Evolutionary conservation across 306 rosid genomes (phyloP), one percentile per base, ranked within the genome.

Genomic region (Cotoneaster glaucophyllus): DNA sequence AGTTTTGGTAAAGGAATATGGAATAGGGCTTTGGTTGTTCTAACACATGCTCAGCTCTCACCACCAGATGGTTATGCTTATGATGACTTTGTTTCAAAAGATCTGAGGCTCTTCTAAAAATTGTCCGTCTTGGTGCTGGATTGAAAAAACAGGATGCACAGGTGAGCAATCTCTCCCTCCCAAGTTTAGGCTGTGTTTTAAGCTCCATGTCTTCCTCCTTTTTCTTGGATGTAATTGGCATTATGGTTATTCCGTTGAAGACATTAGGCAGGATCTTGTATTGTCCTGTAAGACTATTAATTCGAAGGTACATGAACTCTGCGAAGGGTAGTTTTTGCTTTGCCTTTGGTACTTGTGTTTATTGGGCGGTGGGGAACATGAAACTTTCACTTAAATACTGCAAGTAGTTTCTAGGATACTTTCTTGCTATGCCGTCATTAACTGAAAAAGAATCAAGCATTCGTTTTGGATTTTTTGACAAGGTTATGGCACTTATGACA

Each of bases 41-140:
- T 95, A 41, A 92, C 97, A 66, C 97, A 95, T 73, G 97, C 93
- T 63, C 97, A 92, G 85, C 88, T 92, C 77, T 89, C 97, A 48
- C 97, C 99, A 63, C 97, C 96, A 4, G 99, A 95, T 88, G 97
- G 89, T 67, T 76, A 92, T 78, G 87, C 96, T 52, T 95, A 95
- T 65, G 97, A 90, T 2, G 97, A 92, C 37, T 95, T 95, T 86
- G 79, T 80, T 78, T 85, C 14, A 87, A 85, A 90, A 89, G 97
- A 87, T 95, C 97, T 15, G 96, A 88, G 75, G 90, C 96, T 83
- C 97, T 95, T 61, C 56, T 95, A 58, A 88, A 76, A 82, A 82
- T 79, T 68, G 82, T 92, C 45, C 87, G 84, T 29, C 67, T 78
- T 11, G 97, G 96, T 67, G 92, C 93, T 44, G 85, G 88, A 80